Percentiles rank a stretch among this genome's conserved stretches.
Conservation (phyloP, 2,329 filamentous ascomycete species). For the Pseudonectria foliicola region DNA sequence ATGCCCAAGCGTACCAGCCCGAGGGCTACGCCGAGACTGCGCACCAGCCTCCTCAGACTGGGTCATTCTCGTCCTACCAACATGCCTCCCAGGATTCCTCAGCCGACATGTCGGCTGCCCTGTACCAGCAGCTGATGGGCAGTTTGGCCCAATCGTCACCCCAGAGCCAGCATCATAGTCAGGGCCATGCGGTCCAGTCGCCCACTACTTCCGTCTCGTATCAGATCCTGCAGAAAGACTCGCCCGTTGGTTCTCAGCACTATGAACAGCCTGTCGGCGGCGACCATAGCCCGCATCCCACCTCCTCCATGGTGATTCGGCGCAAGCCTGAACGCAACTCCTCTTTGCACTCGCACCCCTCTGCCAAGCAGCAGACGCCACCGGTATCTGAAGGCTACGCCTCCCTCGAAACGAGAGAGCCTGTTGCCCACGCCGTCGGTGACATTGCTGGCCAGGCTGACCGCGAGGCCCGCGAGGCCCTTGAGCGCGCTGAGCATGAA, state of each 20-base stretch:
- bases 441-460: constrained; percentile 52
- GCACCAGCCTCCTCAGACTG: constrained; percentile 16
- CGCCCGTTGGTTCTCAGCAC: constrained; percentile 31
- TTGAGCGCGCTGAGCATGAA: constrained; percentile 49
- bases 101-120: constrained; percentile 24
- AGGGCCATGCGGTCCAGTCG: constrained; percentile 23
- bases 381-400: constrained; percentile 22
- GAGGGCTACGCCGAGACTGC: constrained; percentile 21
- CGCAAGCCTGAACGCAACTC: constrained; percentile 30
- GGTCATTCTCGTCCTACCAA: constrained; percentile 19
- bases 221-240: constrained; percentile 47
- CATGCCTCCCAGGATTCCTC: constrained; percentile 30
- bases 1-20: constrained; percentile 19
- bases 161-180: constrained; percentile 30
- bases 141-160: constrained; percentile 34
- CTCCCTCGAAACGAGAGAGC: constrained; percentile 54
- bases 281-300: constrained; percentile 37
- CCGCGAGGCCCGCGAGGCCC: constrained; percentile 55
- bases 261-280: constrained; percentile 32
- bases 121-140: constrained; percentile 33
- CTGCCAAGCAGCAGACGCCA: constrained; percentile 23
- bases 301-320: constrained; percentile 36
- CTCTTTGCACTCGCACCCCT: constrained; percentile 24
- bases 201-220: constrained; percentile 29
- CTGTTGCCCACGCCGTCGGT: constrained; percentile 62